Conservation (phyloP, 1,284 basidiomycete species). For the Marasmius oreades region DNA sequence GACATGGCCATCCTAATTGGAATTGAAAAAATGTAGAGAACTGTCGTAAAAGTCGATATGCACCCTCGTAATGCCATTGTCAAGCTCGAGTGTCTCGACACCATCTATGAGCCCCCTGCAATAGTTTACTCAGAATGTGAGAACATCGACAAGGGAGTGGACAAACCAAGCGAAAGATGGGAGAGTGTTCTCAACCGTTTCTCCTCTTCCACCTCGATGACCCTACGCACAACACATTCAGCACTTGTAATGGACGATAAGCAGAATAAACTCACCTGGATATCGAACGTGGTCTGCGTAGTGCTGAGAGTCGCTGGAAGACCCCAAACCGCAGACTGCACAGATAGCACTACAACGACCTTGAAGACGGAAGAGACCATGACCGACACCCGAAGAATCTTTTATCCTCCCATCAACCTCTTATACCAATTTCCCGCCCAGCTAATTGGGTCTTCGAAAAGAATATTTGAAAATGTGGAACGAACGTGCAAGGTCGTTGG, state of each 20-base stretch:
- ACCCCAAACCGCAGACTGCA: neutral
- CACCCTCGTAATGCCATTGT: conserved; percentile 73
- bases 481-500: too few species aligned
- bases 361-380: neutral
- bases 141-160: conserved; percentile 9
- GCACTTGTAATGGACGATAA: neutral
- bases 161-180: conserved; percentile 71
- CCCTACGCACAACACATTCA: conserved; percentile 39
- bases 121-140: conserved; percentile 4
- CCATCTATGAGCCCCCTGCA: conserved; percentile 69
- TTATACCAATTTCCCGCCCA: too few species aligned
- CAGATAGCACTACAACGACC: neutral
- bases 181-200: conserved; percentile 65
- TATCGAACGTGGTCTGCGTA: neutral
- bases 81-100: conserved; percentile 71
- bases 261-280: neutral
- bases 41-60: conserved; percentile 9
- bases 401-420: too few species aligned
- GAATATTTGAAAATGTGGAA: too few species aligned
- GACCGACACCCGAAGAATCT: neutral
- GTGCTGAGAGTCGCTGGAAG: neutral
- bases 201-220: conserved; percentile 74
- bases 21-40: neutral
- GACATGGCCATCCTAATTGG: conserved; percentile 60
- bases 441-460: too few species aligned